Conservation (phyloP, 1,284 basidiomycete genomes). For the Cutaneotrichosporon sp. region DNA sequence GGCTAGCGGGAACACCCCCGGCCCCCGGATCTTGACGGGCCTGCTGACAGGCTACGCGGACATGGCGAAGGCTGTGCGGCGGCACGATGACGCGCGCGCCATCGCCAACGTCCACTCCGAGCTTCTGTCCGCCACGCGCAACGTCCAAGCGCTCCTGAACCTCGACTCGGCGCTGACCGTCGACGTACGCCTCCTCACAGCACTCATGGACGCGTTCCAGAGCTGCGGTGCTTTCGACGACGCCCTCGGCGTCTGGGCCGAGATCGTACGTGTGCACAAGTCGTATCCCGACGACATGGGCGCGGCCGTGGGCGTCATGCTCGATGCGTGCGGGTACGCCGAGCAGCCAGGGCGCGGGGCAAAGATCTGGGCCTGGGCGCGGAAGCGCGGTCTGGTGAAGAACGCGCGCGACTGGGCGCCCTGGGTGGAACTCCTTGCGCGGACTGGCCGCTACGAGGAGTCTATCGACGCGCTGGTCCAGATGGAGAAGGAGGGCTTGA, state of each 20-base stretch:
- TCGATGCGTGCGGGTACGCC: conserved; percentile 73
- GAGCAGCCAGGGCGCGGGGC: conserved; percentile 55
- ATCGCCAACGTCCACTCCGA: conserved; percentile 8
- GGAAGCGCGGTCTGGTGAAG: conserved; percentile 54
- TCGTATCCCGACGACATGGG: conserved; percentile 50
- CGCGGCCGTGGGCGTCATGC: conserved; percentile 68
- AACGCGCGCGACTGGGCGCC: conserved; percentile 62
- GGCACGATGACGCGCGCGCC: background rate
- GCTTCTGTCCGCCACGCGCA: conserved; percentile 52
- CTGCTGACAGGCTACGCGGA: conserved; percentile 56
- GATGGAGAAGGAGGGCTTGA: conserved; percentile 50
- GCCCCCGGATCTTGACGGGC: conserved; percentile 63
- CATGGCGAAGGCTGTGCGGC: conserved; percentile 10
- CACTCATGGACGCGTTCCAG: conserved; percentile 64
- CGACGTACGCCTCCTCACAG: conserved; percentile 52
- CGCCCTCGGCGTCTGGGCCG: conserved; percentile 75
- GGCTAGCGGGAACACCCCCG: conserved; percentile 57
- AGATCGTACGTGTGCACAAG: conserved; percentile 55
- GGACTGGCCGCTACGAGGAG: conserved; percentile 62
- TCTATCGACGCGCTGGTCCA: conserved; percentile 62
- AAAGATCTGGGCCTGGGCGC: conserved; percentile 56
- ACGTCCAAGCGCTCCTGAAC: conserved; percentile 70
- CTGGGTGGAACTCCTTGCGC: conserved; percentile 82
- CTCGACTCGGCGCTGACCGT: conserved; percentile 70
- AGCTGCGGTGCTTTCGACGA: conserved; percentile 64